Percentiles rank a stretch among this genome's conserved stretches.
These are phyloP conservation scores for Phytopythium chamaehyphon DNA, from an alignment of 352 stramenopile species.

Conservation along the genomic window DNA sequence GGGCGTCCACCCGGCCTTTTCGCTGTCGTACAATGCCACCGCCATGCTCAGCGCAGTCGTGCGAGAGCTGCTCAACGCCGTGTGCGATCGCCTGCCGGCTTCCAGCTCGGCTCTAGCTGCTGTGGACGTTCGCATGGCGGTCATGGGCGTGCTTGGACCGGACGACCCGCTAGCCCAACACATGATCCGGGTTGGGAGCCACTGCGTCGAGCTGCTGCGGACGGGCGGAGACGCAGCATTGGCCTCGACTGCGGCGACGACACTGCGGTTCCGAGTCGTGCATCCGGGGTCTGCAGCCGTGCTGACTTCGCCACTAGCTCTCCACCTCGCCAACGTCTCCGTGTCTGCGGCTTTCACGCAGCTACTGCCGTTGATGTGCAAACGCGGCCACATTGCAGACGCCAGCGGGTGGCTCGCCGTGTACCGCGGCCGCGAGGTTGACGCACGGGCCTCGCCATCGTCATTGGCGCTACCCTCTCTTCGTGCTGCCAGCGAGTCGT, in stretches of 20 bases:
- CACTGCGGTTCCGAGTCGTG: constrained; percentile 1
- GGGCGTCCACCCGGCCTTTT: constrained; percentile 57
- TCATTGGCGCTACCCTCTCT: constrained; percentile 31
- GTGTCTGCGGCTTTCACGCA: constrained; percentile 26
- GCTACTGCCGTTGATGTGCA: constrained; percentile 37
- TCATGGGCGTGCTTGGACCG: constrained; percentile 12
- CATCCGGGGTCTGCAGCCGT: neutral
- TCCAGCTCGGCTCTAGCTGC: neutral
- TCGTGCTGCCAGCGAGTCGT: neutral
- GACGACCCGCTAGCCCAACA: constrained; percentile 8
- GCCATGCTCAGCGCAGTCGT: constrained; percentile 44
- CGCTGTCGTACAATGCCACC: constrained; percentile 48
- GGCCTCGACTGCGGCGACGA: neutral
- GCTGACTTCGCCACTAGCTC: neutral
- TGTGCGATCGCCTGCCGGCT: constrained; percentile 14
- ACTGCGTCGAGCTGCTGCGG: constrained; percentile 16
- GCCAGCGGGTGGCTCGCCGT: constrained; percentile 19
- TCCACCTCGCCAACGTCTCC: constrained; percentile 23
- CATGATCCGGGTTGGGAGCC: constrained; percentile 8
- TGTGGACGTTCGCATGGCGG: constrained; percentile 8
- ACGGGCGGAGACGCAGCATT: neutral
- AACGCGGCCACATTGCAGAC: constrained; percentile 24
- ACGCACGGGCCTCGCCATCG: constrained; percentile 24
- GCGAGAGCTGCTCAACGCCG: constrained; percentile 47
- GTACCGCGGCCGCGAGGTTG: constrained; percentile 45